Evolutionary conservation across 1,284 basidiomycete genomes (phyloP), one percentile per base, ranked within the genome.

Genomic region (Irpex sp.): DNA sequence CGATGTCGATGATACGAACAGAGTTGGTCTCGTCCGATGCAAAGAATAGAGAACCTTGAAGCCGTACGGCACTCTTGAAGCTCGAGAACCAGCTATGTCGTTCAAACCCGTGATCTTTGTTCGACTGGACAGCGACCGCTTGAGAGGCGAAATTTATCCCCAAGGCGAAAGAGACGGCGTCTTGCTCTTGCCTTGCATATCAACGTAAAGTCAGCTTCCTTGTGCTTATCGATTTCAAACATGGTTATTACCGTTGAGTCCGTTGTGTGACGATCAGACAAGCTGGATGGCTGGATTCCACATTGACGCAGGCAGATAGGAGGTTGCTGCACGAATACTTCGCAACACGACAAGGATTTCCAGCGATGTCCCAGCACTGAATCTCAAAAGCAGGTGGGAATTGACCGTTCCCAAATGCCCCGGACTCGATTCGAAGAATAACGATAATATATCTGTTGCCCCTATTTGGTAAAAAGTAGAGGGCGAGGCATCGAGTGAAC

Each of bases 291-390:
- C 15, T 57, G 0, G 65, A 46, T 21, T 65, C 63, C 0, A 65
- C 35, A 60, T 74, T 73, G 11, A 72, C 65, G 4, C 63, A 59
- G 8, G 66, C 62, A 6, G 66, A 63, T 2, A 68, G 54, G 33
- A 72, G 49, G 26, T 61, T 63, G 4, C 54, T 59, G 26, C 68
- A 63, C 8, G 55, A 61, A 46, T 68, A 37, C 3, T 57, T 54
- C 3, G 72, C 70, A 17, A 72, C 58, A 37, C 60, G 62, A 17
- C 17, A 19, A 5, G 64, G 56, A 17, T 55, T 7, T 15, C 26
- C 26, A 17, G 53, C 33, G 5, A 55, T 55, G 33, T 87, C 83
- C 86, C 86, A 88, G 61, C 84, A 85, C 58, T 83, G 80, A 39
- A 87, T 60, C 6, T 70, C 71, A 49, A 78, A 81, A n/a, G 67